Evolutionary conservation across 371 early-diverging fungal genomes (phyloP), one percentile per base, ranked within the genome.

Genomic region (Zychaea mexicana): DNA sequence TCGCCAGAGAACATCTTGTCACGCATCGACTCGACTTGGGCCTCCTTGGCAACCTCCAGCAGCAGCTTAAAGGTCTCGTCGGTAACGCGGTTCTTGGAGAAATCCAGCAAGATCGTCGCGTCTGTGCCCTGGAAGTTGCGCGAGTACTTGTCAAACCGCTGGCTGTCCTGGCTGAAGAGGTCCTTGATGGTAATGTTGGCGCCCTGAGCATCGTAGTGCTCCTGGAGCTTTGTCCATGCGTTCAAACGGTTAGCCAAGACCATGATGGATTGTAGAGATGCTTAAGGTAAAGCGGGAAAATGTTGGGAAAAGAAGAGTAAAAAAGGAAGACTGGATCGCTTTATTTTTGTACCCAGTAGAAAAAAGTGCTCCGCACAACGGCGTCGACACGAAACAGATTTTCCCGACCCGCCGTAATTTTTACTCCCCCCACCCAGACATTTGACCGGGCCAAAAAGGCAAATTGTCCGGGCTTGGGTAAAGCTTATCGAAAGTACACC

Each of bases 1-100:
- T 94, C 93, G 54, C 99, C 99, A n/a, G 74, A 64, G 71, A 97
- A 98, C 98, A 99, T 98, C 77, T 89, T 88, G 60, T 88, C 81
- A 62, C 96, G 89, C 88, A 89, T 89, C 54, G 87, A 89, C 71
- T 90, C 91, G 42, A 98, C 91, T 55, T 92, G 85, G 46, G 93
- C 88, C 74, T 96, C 96, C 64, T 85, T 84, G 70, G 91, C 94
- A 62, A 98, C 85, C 24, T 88, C 84, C 19, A 97, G 68, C 65
- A 98, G 85, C 62, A 92, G 78, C 36, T 79, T 65, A 52, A 96
- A 80, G 53, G 94, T 95, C 60, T 92, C 91, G 55, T 93, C 84
- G 56, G 79, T 91, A 56, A 97, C 78, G 61, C 91, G 82, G 85
- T 98, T 96, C 88, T 98, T 98, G 68, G 96, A 96, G 77, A 89